phyloP scores from a whole-genome alignment of 345 rosid genomes.

The Trapa bicornis region DNA sequence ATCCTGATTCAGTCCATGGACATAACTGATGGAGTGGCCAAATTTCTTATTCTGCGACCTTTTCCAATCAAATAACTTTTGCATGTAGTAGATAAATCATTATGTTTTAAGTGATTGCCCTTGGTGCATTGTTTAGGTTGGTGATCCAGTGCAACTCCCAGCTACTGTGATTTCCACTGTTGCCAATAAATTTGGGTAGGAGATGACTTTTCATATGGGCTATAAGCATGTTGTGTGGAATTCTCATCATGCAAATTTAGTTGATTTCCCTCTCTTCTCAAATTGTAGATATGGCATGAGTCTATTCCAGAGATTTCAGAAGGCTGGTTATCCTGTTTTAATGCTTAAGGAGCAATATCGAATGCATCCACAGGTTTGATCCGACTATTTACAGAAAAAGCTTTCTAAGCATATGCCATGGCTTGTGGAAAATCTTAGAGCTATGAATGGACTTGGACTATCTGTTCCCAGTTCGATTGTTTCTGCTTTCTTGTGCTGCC shows the following conservation, averaged over 20 bases:
- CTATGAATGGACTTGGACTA: neutral
- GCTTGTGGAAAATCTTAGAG: neutral
- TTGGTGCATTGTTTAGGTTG: slow-evolving; percentile 45
- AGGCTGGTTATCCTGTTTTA: slow-evolving; percentile 85
- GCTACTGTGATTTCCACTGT: slow-evolving; percentile 87
- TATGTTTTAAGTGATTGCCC: slow-evolving; percentile 3
- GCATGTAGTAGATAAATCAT: neutral
- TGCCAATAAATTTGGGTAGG: slow-evolving; percentile 71
- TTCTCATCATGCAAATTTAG: neutral
- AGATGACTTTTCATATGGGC: neutral
- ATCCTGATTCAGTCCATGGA: neutral
- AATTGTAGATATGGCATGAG: slow-evolving; percentile 73
- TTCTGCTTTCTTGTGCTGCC: neutral
- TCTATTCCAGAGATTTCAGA: slow-evolving; percentile 90
- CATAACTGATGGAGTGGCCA: neutral
- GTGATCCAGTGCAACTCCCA: slow-evolving; percentile 93
- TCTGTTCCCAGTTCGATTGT: neutral
- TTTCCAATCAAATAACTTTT: neutral
- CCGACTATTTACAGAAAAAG: neutral
- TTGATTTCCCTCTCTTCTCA: neutral
- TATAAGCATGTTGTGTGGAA: neutral
- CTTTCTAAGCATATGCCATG: neutral
- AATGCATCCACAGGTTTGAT: slow-evolving; percentile 92
- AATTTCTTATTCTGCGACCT: neutral
- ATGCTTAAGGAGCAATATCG: slow-evolving; percentile 93